Conservation (phyloP, 352 stramenopile genomes). For the Globisporangium ultimum region DNA sequence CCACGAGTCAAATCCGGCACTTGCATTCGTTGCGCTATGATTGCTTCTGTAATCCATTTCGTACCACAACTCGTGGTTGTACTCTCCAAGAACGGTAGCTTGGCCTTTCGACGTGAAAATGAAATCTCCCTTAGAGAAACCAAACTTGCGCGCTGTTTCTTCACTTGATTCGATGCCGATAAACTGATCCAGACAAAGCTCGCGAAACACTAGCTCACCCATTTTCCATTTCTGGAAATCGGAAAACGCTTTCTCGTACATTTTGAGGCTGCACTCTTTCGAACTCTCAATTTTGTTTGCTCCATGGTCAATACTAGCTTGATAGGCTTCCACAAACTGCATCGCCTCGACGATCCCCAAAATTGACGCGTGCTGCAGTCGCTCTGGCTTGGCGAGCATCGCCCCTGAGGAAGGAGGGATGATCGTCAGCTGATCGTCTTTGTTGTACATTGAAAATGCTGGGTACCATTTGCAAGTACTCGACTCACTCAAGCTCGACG, state of each 20-base stretch:
- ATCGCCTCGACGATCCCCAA: slow-evolving; percentile 30
- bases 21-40: not conserved
- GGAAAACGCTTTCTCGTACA: slow-evolving; percentile 26
- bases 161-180: slow-evolving; percentile 33
- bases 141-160: slow-evolving; percentile 27
- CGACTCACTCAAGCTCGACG: slow-evolving; percentile 8
- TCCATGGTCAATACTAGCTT: not conserved
- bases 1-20: slow-evolving; percentile 31
- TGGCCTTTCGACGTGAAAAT: slow-evolving; percentile 62
- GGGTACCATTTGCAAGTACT: slow-evolving; percentile 73
- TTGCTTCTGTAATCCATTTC: slow-evolving; percentile 24
- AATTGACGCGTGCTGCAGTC: slow-evolving; percentile 36
- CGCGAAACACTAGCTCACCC: slow-evolving; percentile 24
- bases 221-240: slow-evolving; percentile 28
- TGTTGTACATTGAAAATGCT: slow-evolving; percentile 92
- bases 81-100: slow-evolving; percentile 53
- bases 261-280: not conserved
- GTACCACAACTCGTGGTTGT: slow-evolving; percentile 70
- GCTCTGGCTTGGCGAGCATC: slow-evolving; percentile 6
- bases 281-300: not conserved
- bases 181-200: slow-evolving; percentile 27
- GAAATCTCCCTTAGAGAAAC: slow-evolving; percentile 39
- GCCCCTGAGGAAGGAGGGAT: slow-evolving; percentile 28
- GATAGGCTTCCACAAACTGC: slow-evolving; percentile 25
- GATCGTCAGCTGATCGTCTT: slow-evolving; percentile 83